A percentile compares a stretch with the other conserved stretches of the same genome.
phyloP scores from a whole-genome alignment of 148 eudicot genomes.

The Polygonum maritimum region DNA sequence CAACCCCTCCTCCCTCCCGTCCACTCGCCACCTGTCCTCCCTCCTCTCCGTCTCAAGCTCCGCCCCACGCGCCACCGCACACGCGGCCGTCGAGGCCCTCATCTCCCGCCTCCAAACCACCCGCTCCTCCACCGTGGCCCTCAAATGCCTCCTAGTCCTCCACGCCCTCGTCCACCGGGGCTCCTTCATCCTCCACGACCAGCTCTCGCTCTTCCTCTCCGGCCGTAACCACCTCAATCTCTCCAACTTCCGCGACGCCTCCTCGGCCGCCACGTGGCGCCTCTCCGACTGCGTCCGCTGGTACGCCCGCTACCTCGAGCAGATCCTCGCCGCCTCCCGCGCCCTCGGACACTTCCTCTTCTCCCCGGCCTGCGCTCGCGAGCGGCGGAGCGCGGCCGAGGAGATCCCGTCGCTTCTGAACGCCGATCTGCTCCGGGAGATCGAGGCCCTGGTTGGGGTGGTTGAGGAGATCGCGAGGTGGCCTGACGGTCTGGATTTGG shows the following conservation, averaged over 20 bases:
- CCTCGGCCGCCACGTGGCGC: constrained; percentile 46
- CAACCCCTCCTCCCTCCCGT: constrained; percentile 6
- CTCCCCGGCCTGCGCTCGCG: constrained; percentile 32
- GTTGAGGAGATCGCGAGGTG: constrained; percentile 44
- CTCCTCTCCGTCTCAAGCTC: constrained; percentile 49
- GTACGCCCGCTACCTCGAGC: constrained; percentile 60
- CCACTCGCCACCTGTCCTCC: constrained; percentile 19
- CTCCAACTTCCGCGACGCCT: constrained; percentile 55
- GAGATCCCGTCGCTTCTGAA: constrained; percentile 37
- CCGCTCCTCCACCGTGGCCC: constrained; percentile 37
- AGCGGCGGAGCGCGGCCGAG: constrained; percentile 33
- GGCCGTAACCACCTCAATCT: constrained; percentile 30
- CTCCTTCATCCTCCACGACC: constrained; percentile 75
- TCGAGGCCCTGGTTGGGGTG: constrained; percentile 33
- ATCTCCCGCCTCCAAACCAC: constrained; percentile 61
- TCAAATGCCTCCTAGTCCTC: constrained; percentile 44
- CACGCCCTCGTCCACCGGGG: constrained; percentile 68
- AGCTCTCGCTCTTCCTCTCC: constrained; percentile 45
- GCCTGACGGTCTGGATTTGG: constrained; percentile 33
- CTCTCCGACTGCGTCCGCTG: constrained; percentile 68
- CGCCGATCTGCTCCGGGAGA: constrained; percentile 40
- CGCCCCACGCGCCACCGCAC: constrained; percentile 42
- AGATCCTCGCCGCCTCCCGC: constrained; percentile 47
- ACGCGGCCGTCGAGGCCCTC: constrained; percentile 28
- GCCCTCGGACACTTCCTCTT: constrained; percentile 45